Conservation (phyloP, 106 monocot species). For the Dendrobium nobile region DNA sequence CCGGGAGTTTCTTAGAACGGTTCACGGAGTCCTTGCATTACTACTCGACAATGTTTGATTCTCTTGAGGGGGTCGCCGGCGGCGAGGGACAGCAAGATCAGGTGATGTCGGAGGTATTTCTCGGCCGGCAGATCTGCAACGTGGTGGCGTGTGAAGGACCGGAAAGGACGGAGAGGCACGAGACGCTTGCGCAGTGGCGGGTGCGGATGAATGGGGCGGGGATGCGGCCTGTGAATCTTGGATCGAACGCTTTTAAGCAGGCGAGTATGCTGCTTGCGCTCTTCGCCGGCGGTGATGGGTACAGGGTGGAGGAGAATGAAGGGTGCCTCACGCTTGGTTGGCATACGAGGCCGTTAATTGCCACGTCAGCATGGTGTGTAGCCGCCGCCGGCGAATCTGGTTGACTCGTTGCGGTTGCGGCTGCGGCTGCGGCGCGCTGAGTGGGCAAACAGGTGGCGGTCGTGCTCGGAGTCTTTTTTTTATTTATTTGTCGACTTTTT, state of each 20-base stretch:
- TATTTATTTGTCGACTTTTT: background rate
- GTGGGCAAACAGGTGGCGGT: background rate
- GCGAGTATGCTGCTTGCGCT: constrained; percentile 50
- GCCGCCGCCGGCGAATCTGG: background rate
- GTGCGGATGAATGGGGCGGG: constrained; percentile 24
- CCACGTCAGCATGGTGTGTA: constrained; percentile 38
- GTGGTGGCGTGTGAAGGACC: constrained; percentile 40
- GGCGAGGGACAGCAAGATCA: background rate
- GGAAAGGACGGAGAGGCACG: constrained; percentile 41
- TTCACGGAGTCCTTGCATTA: constrained; percentile 39
- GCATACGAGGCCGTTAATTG: constrained; percentile 46
- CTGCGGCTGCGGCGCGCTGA: background rate
- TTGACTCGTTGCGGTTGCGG: background rate
- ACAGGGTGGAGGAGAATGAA: constrained; percentile 44
- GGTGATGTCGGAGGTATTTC: constrained; percentile 26
- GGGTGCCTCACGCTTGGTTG: constrained; percentile 48
- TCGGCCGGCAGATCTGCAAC: constrained; percentile 43
- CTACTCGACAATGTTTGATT: constrained; percentile 58
- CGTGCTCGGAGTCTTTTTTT: background rate
- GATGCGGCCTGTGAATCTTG: constrained; percentile 20
- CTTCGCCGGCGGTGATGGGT: constrained; percentile 45
- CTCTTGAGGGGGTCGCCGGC: constrained; percentile 21
- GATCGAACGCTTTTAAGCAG: constrained; percentile 53
- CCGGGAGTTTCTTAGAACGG: constrained; percentile 23
- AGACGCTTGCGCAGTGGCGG: constrained; percentile 32